These are phyloP conservation scores for Didymella pomorum DNA, from an alignment of 2,329 filamentous ascomycete species.

Conservation along the genomic window DNA sequence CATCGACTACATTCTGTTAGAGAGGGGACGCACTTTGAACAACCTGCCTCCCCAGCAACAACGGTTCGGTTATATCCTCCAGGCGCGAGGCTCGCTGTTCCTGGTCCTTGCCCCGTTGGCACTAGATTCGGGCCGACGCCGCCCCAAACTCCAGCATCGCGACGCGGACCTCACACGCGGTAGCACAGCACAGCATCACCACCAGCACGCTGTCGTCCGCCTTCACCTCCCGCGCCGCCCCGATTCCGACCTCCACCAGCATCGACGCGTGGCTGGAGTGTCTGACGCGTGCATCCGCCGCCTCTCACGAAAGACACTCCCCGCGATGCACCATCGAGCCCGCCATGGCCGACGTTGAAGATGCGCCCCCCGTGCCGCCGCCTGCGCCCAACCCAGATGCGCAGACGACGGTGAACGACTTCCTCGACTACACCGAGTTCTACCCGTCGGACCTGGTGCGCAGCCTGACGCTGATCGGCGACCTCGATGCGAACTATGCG, in stretches of 20 bases:
- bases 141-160: background rate
- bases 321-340: constrained; percentile 36
- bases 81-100: too few species aligned
- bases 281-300: constrained; percentile 49
- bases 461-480: constrained; percentile 67
- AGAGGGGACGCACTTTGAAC: background rate
- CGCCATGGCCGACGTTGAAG: constrained; percentile 48
- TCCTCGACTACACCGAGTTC: constrained; percentile 74
- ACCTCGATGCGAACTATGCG: constrained; percentile 57
- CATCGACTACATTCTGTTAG: too few species aligned
- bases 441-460: constrained; percentile 70
- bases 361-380: constrained; percentile 43
- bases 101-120: background rate
- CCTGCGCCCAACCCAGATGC: constrained; percentile 68
- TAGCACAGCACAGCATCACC: constrained; percentile 1
- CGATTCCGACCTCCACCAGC: constrained; percentile 38
- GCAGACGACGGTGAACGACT: constrained; percentile 71
- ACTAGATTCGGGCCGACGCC: background rate
- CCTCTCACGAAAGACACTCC: constrained; percentile 36
- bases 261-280: constrained; percentile 52
- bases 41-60: background rate
- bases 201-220: constrained; percentile 28
- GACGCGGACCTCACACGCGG: background rate
- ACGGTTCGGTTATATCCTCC: background rate
- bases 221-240: constrained; percentile 28